Percentiles rank a stretch among this genome's conserved stretches.
Conservation (phyloP, 768 basidiomycete genomes). For the Tulasnella sp. region DNA sequence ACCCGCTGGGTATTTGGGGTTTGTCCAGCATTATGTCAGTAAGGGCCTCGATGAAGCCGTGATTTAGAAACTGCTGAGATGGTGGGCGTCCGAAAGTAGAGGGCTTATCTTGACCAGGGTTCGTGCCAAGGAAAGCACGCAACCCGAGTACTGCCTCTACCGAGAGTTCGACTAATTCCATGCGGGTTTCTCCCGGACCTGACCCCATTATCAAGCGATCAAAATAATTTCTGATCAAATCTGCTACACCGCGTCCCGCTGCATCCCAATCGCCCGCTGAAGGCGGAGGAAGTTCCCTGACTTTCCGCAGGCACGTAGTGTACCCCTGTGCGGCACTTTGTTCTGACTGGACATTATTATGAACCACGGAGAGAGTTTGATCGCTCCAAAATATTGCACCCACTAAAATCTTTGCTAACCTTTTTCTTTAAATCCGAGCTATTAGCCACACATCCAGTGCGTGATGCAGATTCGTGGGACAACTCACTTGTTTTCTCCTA, state of each 20-base stretch:
- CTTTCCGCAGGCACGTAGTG: neutral
- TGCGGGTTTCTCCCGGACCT: neutral
- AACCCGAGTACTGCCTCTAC: neutral
- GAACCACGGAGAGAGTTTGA: neutral
- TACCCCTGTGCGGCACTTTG: neutral
- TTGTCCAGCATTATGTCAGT: neutral
- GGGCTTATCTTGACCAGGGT: neutral
- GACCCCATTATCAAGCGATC: neutral
- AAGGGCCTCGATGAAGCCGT: neutral
- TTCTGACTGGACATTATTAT: neutral
- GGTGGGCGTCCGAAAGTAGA: neutral
- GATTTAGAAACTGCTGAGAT: neutral
- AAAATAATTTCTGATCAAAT: neutral
- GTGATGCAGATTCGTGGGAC: too few relatives aligned
- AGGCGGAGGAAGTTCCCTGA: neutral
- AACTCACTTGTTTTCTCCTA: neutral
- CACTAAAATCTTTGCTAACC: neutral
- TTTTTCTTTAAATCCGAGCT: neutral
- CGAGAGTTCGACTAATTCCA: neutral
- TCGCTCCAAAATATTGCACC: neutral
- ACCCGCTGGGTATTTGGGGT: too few relatives aligned
- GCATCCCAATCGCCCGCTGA: neutral
- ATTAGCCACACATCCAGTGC: neutral
- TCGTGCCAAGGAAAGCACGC: neutral
- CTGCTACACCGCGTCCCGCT: neutral